phyloP scores from a whole-genome alignment of 345 rosid species.

The Hypericum perforatum region DNA sequence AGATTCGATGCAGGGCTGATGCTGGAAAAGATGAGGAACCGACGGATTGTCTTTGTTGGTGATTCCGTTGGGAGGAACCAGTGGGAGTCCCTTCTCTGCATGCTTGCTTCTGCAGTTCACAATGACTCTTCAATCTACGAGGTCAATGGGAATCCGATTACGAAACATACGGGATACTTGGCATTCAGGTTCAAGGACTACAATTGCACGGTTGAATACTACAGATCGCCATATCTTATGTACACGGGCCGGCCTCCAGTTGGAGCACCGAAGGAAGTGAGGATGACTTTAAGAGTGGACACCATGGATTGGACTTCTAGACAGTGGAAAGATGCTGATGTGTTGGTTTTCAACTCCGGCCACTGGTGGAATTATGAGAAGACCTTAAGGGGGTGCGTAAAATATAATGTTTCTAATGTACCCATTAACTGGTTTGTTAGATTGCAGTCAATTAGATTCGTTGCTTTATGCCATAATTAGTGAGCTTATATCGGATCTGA shows the following conservation, averaged over 20 bases:
- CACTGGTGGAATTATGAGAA: slow-evolving; percentile 91
- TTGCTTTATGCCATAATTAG: too few species aligned
- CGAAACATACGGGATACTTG: slow-evolving; percentile 74
- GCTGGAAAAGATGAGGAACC: slow-evolving; percentile 55
- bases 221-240: slow-evolving; percentile 69
- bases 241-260: slow-evolving; percentile 55
- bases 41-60: slow-evolving; percentile 73
- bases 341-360: slow-evolving; percentile 69
- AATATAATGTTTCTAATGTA: slow-evolving; percentile 3
- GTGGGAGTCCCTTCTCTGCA: slow-evolving; percentile 87
- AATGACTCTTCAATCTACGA: slow-evolving; percentile 59
- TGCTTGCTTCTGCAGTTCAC: slow-evolving; percentile 58
- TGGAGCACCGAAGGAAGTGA: slow-evolving; percentile 44
- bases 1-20: slow-evolving; percentile 66
- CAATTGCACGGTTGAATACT: slow-evolving; percentile 85
- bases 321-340: slow-evolving; percentile 66
- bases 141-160: slow-evolving; percentile 63
- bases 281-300: slow-evolving; percentile 55
- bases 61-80: slow-evolving; percentile 95
- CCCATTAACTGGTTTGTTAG: too few species aligned
- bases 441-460: too few species aligned
- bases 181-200: slow-evolving; percentile 63
- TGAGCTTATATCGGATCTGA: too few species aligned
- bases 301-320: slow-evolving; percentile 50
- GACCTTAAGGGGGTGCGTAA: slow-evolving; percentile 47